Evolutionary conservation across 2,329 filamentous ascomycete genomes (phyloP), one percentile per base, ranked within the genome.

Genomic region (Tolypocladium nubicola): DNA sequence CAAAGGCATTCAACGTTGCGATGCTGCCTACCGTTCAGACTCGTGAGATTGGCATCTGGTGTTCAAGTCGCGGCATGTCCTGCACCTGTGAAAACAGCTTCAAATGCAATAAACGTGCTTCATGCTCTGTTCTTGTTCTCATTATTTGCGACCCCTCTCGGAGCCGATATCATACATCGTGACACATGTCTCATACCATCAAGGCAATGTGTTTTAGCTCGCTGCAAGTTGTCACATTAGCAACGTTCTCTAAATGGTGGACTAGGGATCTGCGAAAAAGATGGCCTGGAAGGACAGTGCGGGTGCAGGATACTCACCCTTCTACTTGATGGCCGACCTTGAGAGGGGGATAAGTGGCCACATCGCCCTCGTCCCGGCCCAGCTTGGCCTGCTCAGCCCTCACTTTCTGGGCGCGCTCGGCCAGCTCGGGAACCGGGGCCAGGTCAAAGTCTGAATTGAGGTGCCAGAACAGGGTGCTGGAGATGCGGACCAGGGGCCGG

Each of bases 381-480:
- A 77, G 65, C 50, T 72, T 71, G 38, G 74, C 71, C 69, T 82
- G 77, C 64, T 76, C 72, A 2, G 70, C 73, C 41, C 79, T 69
- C 3, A 83, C 69, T 47, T 65, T 64, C 53, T 63, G 68, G 6
- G 81, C 80, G 61, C 70, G 69, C 49, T 75, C 74, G 1, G 69
- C 75, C 41, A 83, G 71, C 55, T 66, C 67, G 1, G 78, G 76
- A 47, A 84, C 72, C 1, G 82, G 82, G 3, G 64, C 68, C 8
- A 85, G 68, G 57, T 84, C 79, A 57, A 77, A 77, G 63, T 85
- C 82, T 21, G 79, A 82, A 47, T 74, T 76, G 33, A 85, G 70
- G 56, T 84, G 82, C 78, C 80, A 85, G 71, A 85, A 85, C 57
- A 84, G 74, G 3, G 82, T 85, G 53, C 79, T 82, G 40, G 79